Base-by-base conservation (phyloP, 2,329 filamentous ascomycete genomes). In the Neobulgaria alba region DNA sequence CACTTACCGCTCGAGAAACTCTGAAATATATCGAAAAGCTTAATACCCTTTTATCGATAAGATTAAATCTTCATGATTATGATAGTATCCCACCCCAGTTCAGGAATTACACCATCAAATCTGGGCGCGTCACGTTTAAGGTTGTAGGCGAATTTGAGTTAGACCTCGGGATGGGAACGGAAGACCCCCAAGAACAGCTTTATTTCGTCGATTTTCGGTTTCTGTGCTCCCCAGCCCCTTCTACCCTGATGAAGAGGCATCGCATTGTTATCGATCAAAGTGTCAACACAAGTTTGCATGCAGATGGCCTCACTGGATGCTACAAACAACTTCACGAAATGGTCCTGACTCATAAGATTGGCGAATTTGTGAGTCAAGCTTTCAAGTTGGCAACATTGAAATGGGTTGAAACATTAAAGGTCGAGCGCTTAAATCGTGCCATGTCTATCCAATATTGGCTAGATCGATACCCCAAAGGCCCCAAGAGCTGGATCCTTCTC, bases 161-260 rank as follows among this genome's bases (percentile, higher is more conserved):
- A 15, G 92, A 96, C 58, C 73, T 98, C 38, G 89, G 88, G 1
- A 84, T 96, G 48, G 86, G 85, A 14, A 83, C 89, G 52, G 89
- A 96, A 57, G 82, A 92, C 50, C 76, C 80, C 14, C 70, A 79
- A 21, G 82, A 84, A 39, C 89, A 93, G 54, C 93, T 94, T 58
- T 95, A 84, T 71, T 95, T 96, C 58, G 85, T 96, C 47, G 89
- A 96, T 60, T 79, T 96, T 54, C 78, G 89, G 44, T 88, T 94
- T 53, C 67, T 79, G 10, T 98, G 94, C 59, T 71, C 68, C 7
- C 90, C 90, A 1, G 71, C 79, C 0, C 72, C 83, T 0, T 63
- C 62, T 10, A 65, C 68, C 36, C 56, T 93, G 5, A 70, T 82
- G 0, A 75, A 82, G 18, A 66, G 67, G 3, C 63, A 93, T 33